Conservation (phyloP, 257 asterid genomes). For the Lycium barbarum region DNA sequence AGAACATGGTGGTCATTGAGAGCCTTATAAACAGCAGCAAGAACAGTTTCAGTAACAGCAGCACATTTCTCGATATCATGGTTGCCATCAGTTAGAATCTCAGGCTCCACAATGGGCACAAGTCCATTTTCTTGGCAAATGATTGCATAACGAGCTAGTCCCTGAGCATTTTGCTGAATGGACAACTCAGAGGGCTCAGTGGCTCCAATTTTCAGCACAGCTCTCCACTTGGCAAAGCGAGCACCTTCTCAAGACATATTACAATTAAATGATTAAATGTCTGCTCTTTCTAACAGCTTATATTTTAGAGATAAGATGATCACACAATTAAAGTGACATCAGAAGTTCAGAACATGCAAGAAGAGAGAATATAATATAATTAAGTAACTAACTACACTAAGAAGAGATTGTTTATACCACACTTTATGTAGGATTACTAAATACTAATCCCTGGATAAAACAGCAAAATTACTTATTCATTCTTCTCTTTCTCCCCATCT, state of each 20-base stretch:
- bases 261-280: neutral
- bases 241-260: conserved; percentile 46
- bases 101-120: conserved; percentile 92
- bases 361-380: neutral
- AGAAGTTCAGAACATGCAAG: neutral
- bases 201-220: conserved; percentile 77
- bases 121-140: conserved; percentile 92
- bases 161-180: conserved; percentile 85
- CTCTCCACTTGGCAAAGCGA: conserved; percentile 88
- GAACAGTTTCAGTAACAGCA: conserved; percentile 72
- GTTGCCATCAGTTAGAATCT: conserved; percentile 73
- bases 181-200: conserved; percentile 77
- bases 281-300: neutral
- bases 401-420: too few species aligned
- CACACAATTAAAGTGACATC: neutral
- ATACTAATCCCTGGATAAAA: neutral
- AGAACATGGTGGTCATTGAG: conserved; percentile 87
- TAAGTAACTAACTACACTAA: too few species aligned
- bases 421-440: too few species aligned
- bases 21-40: conserved; percentile 86
- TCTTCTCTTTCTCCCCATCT: neutral
- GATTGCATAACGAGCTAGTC: conserved; percentile 86
- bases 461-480: neutral
- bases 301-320: neutral
- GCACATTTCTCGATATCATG: conserved; percentile 78